Evolutionary conservation across 208 protist genomes (phyloP), one percentile per base, ranked within the genome.

Genomic region (Trypanosoma lewisi): DNA sequence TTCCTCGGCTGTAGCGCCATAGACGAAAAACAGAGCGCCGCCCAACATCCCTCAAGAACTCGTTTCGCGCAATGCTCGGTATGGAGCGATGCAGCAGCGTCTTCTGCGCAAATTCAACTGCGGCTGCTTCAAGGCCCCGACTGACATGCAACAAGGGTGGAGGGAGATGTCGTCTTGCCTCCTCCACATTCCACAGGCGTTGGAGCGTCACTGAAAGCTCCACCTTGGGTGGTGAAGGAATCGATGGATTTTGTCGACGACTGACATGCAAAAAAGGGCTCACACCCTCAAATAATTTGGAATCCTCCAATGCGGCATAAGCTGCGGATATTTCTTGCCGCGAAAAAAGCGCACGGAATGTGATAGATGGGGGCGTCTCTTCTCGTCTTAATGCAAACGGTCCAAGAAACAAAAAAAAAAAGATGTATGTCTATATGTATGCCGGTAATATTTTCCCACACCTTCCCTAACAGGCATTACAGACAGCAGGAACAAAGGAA

Each of bases 21-120:
- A 89, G 58, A 17, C 87, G 80, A 52, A 93, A 73, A 23, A 93
- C 87, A 25, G 82, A 90, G 36, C 72, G 63, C 16, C 47, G 67
- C 12, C 45, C 51, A 44, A 88, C 39, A 47, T 77, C 57, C 0
- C 51, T 21, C 3, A 79, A 59, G 16, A 84, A 23, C 12, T 72
- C 75, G 0, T n/a, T 37, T 6, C 74, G 73, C 2, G 67, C 73
- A 4, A 8, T 9, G 5, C 53, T 7, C 31, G 23, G 44, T 9
- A 79, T 57, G 33, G 36, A 49, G 5, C 57, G 51, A 27, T 79
- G 61, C 1, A 14, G 58, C 34, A 83, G 25, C 4, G 62, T 57
- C 5, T 16, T 49, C 34, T 73, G 61, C 4, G 73, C 68, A 69
- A 78, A 83, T 14, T 36, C 39, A 36, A 70, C 42, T 16, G 75